A percentile compares a stretch with the other conserved stretches of the same genome.
These are phyloP conservation scores for Aspergillus phoenicis DNA, from an alignment of 2,329 filamentous ascomycete genomes.

Conservation along the genomic window DNA sequence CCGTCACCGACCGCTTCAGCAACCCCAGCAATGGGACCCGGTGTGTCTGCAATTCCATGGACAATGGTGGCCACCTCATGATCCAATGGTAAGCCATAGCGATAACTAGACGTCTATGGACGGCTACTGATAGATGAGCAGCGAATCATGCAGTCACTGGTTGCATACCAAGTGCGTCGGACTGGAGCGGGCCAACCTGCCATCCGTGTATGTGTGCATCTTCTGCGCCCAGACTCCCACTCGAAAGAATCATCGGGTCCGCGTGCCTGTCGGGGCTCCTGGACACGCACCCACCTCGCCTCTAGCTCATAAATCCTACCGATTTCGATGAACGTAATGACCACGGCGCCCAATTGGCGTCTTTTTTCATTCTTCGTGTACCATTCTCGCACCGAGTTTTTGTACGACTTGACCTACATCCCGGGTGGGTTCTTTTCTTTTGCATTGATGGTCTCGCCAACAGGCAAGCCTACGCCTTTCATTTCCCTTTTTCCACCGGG, in stretches of 20 bases:
- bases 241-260: constrained; percentile 40
- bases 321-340: constrained; percentile 33
- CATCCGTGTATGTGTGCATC: constrained; percentile 54
- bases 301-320: constrained; percentile 46
- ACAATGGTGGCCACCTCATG: constrained; percentile 59
- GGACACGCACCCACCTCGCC: constrained; percentile 42
- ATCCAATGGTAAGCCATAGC: constrained; percentile 57
- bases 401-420: constrained; percentile 2
- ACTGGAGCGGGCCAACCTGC: constrained; percentile 51
- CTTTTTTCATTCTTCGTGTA: neutral
- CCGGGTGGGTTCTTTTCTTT: neutral
- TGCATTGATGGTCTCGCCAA: neutral
- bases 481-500: neutral
- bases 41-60: constrained; percentile 59
- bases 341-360: constrained; percentile 1
- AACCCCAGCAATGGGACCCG: constrained; percentile 57
- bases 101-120: neutral
- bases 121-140: constrained; percentile 23
- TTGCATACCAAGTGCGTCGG: constrained; percentile 62
- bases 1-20: constrained; percentile 56
- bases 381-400: neutral
- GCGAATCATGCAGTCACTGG: constrained; percentile 66
- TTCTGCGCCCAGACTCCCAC: constrained; percentile 53
- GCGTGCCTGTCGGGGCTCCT: constrained; percentile 35
- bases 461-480: neutral